Evolutionary conservation across 1,284 basidiomycete genomes (phyloP).

Genomic region (Volvariella volvacea): DNA sequence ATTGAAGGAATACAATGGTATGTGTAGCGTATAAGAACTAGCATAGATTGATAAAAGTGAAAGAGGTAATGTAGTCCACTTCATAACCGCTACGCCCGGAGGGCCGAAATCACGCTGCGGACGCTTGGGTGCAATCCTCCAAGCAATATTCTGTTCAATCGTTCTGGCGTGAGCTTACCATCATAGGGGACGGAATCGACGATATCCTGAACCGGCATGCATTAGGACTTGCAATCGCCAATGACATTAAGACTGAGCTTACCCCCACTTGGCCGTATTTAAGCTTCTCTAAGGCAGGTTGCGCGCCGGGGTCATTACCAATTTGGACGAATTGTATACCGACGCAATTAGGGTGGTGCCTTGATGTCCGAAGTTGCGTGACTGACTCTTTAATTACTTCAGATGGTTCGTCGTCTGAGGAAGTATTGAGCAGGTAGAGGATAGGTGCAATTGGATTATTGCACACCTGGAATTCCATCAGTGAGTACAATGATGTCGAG

Average conservation of each 20-base stretch:
- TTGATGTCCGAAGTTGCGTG: constrained; percentile 11
- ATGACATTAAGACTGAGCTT: constrained; percentile 5
- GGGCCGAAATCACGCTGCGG: constrained; percentile 7
- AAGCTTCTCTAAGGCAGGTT: constrained; percentile 16
- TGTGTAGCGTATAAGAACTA: no score
- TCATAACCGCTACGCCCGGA: no score
- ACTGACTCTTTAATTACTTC: constrained; percentile 16
- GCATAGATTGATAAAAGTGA: no score
- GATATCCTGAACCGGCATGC: constrained; percentile 14
- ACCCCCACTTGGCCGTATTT: constrained; percentile 15
- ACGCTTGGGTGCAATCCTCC: constrained; percentile 19
- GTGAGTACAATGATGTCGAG: constrained; percentile 25
- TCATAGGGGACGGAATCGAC: constrained; percentile 17
- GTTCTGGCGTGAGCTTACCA: constrained; percentile 13
- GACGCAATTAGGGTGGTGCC: constrained; percentile 22
- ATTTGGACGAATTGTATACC: constrained; percentile 29
- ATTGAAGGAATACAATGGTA: no score
- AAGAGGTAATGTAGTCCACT: no score
- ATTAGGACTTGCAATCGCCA: background rate
- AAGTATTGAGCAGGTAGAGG: background rate
- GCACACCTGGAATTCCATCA: constrained; percentile 21
- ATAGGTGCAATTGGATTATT: background rate
- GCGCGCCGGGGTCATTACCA: constrained; percentile 18
- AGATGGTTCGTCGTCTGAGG: constrained; percentile 14
- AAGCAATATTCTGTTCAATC: constrained; percentile 17